Conservation (phyloP, 2,329 filamentous ascomycete genomes). For the Zasmidium citrigriseum region DNA sequence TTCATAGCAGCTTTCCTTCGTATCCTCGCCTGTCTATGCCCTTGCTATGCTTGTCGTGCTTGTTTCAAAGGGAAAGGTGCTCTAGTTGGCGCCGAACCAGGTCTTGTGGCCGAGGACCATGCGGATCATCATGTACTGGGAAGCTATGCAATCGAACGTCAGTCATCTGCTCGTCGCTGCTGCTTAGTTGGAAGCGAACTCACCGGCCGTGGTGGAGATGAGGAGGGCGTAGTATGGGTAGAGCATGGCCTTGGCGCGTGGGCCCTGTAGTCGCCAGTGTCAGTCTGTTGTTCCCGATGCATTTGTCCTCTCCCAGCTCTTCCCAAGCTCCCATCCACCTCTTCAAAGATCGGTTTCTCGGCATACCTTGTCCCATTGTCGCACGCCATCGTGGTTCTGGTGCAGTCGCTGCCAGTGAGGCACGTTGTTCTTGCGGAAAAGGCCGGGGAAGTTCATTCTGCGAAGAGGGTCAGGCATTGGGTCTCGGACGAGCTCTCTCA, state of each 20-base stretch:
- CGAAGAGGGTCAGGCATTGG: conserved; percentile 11
- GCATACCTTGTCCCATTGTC: conserved; percentile 75
- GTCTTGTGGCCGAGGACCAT: conserved; percentile 78
- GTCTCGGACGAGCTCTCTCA: not conserved
- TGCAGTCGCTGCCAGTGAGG: conserved; percentile 73
- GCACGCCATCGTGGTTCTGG: conserved; percentile 70
- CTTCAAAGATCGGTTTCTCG: conserved; percentile 36
- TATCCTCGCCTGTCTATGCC: not conserved
- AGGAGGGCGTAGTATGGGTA: conserved; percentile 65
- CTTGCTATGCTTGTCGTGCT: not conserved
- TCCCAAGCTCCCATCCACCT: conserved; percentile 3
- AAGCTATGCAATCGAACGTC: conserved; percentile 31
- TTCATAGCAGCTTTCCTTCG: not conserved
- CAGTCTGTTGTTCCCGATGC: conserved; percentile 13
- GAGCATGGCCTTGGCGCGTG: conserved; percentile 65
- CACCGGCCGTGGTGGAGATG: conserved; percentile 52
- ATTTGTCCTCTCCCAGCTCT: not conserved
- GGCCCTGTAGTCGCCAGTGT: conserved; percentile 49
- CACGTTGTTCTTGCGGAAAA: conserved; percentile 76
- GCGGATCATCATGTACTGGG: conserved; percentile 72
- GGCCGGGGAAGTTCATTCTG: conserved; percentile 34
- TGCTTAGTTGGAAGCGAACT: conserved; percentile 34
- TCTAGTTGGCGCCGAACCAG: conserved; percentile 52
- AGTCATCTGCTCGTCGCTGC: not conserved
- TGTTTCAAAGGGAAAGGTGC: not conserved